Evolutionary conservation across 176 grass and related monocot genomes (phyloP).

Genomic region (Chloris gayana): DNA sequence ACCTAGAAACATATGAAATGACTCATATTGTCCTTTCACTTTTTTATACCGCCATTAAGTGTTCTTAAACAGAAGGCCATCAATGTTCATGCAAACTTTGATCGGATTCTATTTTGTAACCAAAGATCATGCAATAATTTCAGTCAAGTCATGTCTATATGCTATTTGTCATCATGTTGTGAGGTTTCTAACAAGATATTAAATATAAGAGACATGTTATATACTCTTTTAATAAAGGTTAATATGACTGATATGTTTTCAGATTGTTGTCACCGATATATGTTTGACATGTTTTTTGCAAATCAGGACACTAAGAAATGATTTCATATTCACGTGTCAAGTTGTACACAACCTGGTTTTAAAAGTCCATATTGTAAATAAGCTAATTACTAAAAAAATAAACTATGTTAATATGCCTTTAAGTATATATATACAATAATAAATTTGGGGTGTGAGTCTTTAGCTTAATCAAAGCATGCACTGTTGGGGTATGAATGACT

Average conservation of each 20-base stretch:
- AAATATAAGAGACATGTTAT: no score
- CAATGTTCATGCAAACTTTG: no score
- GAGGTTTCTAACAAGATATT: no score
- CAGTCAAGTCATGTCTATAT: no score
- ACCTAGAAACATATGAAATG: no score
- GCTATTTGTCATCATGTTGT: no score
- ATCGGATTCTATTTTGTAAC: neutral
- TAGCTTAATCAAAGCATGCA: neutral
- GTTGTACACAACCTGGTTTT: neutral
- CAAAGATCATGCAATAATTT: neutral
- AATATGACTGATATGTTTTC: neutral
- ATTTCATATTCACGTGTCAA: neutral
- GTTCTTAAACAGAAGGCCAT: no score
- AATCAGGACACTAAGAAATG: no score
- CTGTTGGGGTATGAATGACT: neutral
- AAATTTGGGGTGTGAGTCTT: neutral
- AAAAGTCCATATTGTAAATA: neutral
- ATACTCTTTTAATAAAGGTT: neutral
- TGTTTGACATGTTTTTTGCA: neutral
- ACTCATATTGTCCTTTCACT: no score
- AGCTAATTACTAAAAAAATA: no score
- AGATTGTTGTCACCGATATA: neutral
- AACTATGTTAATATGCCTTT: no score
- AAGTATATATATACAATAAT: neutral
- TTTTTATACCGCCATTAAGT: no score